Evolutionary conservation across 176 grass and related monocot species (phyloP), one percentile per base, ranked within the genome.

Genomic region (Melocanna baccifera): DNA sequence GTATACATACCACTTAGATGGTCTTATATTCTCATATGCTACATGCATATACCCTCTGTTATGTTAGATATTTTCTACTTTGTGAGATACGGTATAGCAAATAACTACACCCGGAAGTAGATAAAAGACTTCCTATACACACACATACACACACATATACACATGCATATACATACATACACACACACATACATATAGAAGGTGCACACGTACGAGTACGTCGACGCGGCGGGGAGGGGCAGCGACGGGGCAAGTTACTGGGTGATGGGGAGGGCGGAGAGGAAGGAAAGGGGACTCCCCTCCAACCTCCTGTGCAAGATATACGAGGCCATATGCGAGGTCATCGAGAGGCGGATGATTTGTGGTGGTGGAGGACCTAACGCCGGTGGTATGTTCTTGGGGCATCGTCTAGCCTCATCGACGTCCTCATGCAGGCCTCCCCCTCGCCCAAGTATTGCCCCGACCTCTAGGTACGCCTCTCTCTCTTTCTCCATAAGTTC

Each of bases 281-380:
- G 93, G 79, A 98, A 98, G 77, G 91, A 89, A 51, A 87, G 81
- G 65, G 76, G 86, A 36, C 91, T 98, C 73, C 96, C 96, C 1
- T 90, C 91, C 16, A 98, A 95, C 83, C 87, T 95, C 68, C 85
- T 92, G 20, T 86, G 80, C 41, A 87, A 98, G 87, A 86, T 98
- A 30, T 98, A 93, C 63, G 85, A 98, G 25, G 87, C 85, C 62
- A 87, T 98, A 67, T 29, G 72, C 65, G 89, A 95, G 79, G 86
- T 95, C 63, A 48, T 98, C 32, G 79, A 87, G 48, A 69, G 93
- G 58, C 65, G 89, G 69, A 86, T 75, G 39, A 86, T 87, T 29
- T 70, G 55, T 15, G 74, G 84, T 18, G 71, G 68, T 25, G 62
- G 36, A 34, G 39, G 26, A 2, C 45, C 25, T 10, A 19, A 43